Conservation (phyloP, 2,329 filamentous ascomycete species). For the Botryotinia narcissicola region DNA sequence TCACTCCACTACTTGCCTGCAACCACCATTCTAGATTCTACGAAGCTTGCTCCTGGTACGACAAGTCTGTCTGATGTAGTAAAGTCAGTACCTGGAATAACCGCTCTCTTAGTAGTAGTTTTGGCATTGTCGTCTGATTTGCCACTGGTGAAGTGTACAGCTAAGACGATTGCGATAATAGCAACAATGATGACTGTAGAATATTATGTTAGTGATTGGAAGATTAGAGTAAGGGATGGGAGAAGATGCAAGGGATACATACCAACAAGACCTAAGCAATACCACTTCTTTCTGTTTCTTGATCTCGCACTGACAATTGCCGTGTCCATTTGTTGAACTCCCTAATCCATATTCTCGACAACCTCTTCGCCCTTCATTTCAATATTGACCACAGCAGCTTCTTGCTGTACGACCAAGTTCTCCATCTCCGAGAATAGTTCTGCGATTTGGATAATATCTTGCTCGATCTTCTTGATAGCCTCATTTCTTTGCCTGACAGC, state of each 20-base stretch:
- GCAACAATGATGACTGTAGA: slow-evolving; percentile 51
- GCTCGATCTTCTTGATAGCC: slow-evolving; percentile 88
- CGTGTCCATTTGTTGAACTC: slow-evolving; percentile 77
- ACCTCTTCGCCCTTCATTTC: slow-evolving; percentile 86
- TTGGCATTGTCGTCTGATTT: slow-evolving; percentile 9
- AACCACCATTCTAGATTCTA: slow-evolving; percentile 21
- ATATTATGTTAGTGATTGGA: slow-evolving; percentile 25
- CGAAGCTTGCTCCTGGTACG: slow-evolving; percentile 22
- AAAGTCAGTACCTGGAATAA: slow-evolving; percentile 21
- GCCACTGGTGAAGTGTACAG: slow-evolving; percentile 45
- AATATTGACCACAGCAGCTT: slow-evolving; percentile 74
- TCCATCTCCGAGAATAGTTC: slow-evolving; percentile 91
- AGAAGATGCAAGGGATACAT: slow-evolving; percentile 21
- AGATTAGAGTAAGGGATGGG: slow-evolving; percentile 3
- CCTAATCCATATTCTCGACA: slow-evolving; percentile 78
- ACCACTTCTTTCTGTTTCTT: slow-evolving; percentile 83
- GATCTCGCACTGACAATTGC: slow-evolving; percentile 75
- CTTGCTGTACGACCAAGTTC: slow-evolving; percentile 80
- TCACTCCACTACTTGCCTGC: slow-evolving; percentile 22
- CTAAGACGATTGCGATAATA: slow-evolving; percentile 50
- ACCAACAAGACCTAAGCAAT: slow-evolving; percentile 76
- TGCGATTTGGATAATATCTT: slow-evolving; percentile 81
- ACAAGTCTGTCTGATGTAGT: slow-evolving; percentile 21
- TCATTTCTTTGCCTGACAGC: slow-evolving; percentile 81
- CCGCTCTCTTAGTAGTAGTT: slow-evolving; percentile 27